These are phyloP conservation scores for Suhomyces faveliae DNA, from an alignment of 805 yeast genomes.

Conservation along the genomic window DNA sequence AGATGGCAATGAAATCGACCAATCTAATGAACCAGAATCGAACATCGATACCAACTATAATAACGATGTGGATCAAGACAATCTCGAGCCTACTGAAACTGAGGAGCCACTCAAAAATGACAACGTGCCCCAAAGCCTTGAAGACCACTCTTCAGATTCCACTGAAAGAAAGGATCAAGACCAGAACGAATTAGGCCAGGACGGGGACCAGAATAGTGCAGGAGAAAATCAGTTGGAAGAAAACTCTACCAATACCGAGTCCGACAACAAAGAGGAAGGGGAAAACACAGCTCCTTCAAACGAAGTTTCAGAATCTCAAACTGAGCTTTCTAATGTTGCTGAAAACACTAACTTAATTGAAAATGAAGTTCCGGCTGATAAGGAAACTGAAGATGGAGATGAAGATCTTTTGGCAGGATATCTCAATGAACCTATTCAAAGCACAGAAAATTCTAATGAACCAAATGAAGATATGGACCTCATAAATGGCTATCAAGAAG, in stretches of 20 bases:
- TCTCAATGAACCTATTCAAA: not conserved
- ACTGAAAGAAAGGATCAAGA: not conserved
- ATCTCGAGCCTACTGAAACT: constrained; percentile 1
- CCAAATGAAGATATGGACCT: not conserved
- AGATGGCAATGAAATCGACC: constrained; percentile 2
- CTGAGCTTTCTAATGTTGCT: not conserved
- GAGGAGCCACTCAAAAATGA: constrained; percentile 2
- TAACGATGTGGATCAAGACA: constrained; percentile 1
- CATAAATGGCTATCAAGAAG: not conserved
- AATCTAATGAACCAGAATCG: constrained; percentile 4
- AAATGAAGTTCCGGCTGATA: not conserved
- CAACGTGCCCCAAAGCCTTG: not conserved
- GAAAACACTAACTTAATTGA: too few relatives aligned
- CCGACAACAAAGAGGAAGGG: not conserved
- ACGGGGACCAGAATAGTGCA: not conserved
- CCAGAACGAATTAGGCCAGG: not conserved
- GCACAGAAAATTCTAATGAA: not conserved
- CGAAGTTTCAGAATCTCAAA: not conserved
- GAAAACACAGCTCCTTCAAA: not conserved
- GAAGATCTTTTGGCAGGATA: constrained; percentile 6
- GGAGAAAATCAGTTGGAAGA: constrained; percentile 15
- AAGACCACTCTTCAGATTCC: not conserved
- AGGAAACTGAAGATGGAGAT: constrained; percentile 3
- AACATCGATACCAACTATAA: too few relatives aligned
- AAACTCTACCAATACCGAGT: not conserved